Percentiles rank a stretch among this genome's conserved stretches.
phyloP scores from a whole-genome alignment of 345 rosid species.

The Gossypium bickii region DNA sequence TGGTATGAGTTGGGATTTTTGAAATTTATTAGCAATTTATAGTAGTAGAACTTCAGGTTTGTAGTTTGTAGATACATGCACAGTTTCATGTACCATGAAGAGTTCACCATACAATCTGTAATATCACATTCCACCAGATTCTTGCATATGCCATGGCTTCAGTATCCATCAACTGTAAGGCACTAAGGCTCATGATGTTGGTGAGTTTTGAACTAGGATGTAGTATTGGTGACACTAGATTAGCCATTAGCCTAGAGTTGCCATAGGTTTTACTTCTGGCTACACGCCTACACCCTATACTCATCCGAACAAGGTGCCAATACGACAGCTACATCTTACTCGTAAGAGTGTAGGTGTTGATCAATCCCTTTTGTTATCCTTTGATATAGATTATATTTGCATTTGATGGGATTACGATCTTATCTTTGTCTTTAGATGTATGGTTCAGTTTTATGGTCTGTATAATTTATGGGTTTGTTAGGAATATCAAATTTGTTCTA shows the following conservation, averaged over 20 bases:
- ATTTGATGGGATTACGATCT: not conserved
- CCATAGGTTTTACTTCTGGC: not conserved
- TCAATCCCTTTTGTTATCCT: not conserved
- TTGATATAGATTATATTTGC: not conserved
- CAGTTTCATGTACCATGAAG: not conserved
- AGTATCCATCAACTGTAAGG: not conserved
- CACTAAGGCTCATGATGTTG: not conserved
- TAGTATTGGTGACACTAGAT: not conserved
- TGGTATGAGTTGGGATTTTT: constrained; percentile 19
- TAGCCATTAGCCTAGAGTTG: not conserved
- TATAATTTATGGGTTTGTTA: constrained; percentile 11
- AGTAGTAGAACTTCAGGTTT: not conserved
- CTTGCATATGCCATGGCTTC: not conserved
- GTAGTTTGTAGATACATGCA: not conserved
- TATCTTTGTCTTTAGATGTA: constrained; percentile 1
- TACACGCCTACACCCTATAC: not conserved
- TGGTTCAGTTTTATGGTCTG: constrained; percentile 2
- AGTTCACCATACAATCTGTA: not conserved
- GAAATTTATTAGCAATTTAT: not conserved
- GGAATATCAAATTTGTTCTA: not conserved
- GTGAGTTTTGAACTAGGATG: not conserved
- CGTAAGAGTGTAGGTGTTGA: not conserved
- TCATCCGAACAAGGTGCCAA: not conserved
- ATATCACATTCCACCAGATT: not conserved
- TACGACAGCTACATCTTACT: not conserved